phyloP scores from a whole-genome alignment of 192 early-diverging fungal species.

The Backusella psychrophila region DNA sequence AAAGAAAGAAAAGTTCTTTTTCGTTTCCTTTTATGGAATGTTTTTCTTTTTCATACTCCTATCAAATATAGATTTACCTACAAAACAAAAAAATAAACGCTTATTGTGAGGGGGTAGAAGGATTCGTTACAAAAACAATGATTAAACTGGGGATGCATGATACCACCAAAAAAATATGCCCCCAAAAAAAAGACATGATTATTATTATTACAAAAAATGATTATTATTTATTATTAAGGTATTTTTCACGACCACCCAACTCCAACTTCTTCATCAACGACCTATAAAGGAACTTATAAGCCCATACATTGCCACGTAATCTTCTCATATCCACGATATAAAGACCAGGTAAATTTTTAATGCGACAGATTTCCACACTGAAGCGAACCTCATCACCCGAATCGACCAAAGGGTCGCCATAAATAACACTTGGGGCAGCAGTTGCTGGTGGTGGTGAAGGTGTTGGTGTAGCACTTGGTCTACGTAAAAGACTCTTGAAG shows the following conservation, averaged over 20 bases:
- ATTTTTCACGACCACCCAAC: conserved; percentile 41
- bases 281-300: conserved; percentile 78
- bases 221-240: conserved; percentile 3
- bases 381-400: conserved; percentile 83
- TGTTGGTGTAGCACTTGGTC: conserved; percentile 11
- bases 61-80: not conserved
- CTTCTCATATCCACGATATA: conserved; percentile 75
- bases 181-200: not conserved
- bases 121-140: no score
- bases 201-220: not conserved
- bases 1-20: not conserved
- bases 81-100: not conserved
- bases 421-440: conserved; percentile 31
- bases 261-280: conserved; percentile 48
- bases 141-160: not conserved
- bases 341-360: conserved; percentile 83
- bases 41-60: no score
- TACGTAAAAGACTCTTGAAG: conserved; percentile 19
- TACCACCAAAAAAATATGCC: not conserved
- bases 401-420: conserved; percentile 54
- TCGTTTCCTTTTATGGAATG: not conserved
- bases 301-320: conserved; percentile 73
- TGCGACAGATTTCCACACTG: conserved; percentile 84
- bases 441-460: not conserved
- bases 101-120: not conserved